Evolutionary conservation across 306 rosid genomes (phyloP), one percentile per base, ranked within the genome.

Genomic region (Vicia faba): DNA sequence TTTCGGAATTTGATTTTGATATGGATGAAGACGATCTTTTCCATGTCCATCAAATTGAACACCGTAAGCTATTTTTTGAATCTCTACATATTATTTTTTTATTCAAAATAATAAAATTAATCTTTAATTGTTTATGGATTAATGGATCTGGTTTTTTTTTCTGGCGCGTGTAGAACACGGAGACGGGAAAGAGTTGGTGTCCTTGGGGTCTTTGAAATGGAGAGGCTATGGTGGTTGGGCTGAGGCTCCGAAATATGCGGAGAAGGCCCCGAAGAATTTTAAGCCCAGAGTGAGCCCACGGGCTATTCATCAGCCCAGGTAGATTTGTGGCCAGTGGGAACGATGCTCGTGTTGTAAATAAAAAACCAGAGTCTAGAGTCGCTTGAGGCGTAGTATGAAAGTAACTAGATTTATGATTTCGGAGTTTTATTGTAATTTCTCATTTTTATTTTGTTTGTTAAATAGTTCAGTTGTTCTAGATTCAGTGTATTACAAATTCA

Each of bases 261-360:
- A 83, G 40, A 91, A 91, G 59, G 87, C 73, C 7, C 91, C 96
- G 0, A 91, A 86, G 83, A 31, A 80, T 64, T 84, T 88, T 3
- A 91, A 78, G 79, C 71, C 69, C 69, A 91, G 76, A 78, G 75
- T 84, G 78, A 91, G 86, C 80, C 96, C 97, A 5, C 74, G 91
- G 73, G 80, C 80, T 75, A 91, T 91, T 70, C 97, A 91, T 65
- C 97, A 91, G 80, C 97, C 97, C 29, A 81, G 91, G 71, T 91
- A 88, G 87, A 84, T 51, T 20, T 8, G 15, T 23, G 59, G 15
- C 4, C 2, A 26, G 3, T 3, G 61, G 39, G 11, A 53, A 23
- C 14, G 4, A 8, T 53, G 59, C 11, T 20, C 20, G 15, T 13
- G 5, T 55, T 53, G 28, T 51, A 26, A 12, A 55, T 2, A 26